phyloP scores from a whole-genome alignment of 163 green algal genomes.

The Scenedesmus sp. region DNA sequence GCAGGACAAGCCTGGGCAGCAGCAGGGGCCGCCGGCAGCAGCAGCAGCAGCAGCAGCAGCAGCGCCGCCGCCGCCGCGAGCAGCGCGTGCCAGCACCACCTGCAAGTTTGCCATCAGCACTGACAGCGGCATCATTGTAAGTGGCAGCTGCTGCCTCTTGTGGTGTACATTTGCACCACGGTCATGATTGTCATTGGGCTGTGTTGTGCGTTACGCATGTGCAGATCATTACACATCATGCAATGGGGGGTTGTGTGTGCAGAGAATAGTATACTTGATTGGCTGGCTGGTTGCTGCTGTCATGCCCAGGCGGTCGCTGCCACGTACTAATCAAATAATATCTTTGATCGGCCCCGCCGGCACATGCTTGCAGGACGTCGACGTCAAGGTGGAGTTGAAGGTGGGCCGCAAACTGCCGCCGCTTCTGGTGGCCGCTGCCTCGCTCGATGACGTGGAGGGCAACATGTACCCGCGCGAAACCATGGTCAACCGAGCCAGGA shows the following conservation, averaged over 20 bases:
- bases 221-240: no score
- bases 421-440: not conserved
- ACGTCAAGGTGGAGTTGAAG: not conserved
- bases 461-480: not conserved
- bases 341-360: no score
- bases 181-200: not conserved
- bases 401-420: not conserved
- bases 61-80: not conserved
- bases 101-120: conserved; percentile 24
- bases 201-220: not conserved
- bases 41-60: conserved; percentile 22
- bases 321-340: no score
- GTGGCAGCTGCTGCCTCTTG: not conserved
- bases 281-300: no score
- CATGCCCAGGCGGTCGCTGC: no score
- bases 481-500: not conserved
- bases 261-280: no score
- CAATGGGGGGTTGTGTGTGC: no score
- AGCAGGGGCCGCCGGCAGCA: not conserved
- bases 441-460: not conserved
- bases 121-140: not conserved
- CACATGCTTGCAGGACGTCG: not conserved
- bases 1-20: conserved; percentile 4
- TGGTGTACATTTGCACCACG: not conserved
- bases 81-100: not conserved